Evolutionary conservation across 2,329 filamentous ascomycete species (phyloP).

Genomic region (Amauroascus niger): DNA sequence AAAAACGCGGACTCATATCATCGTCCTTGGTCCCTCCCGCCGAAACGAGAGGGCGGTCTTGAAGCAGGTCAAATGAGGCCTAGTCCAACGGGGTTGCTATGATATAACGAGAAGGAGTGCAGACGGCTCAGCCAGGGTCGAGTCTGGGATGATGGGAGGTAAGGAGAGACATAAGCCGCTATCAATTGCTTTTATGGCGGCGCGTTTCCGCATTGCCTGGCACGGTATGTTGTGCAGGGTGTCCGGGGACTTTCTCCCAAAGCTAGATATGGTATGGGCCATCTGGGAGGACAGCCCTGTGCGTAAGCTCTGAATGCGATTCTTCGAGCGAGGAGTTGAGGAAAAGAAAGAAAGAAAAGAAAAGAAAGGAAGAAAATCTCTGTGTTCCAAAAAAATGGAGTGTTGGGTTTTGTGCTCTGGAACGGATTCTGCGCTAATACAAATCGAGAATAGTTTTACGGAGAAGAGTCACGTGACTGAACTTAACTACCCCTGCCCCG

Average conservation of each 20-base stretch:
- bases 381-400: not conserved
- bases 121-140: conserved; percentile 48
- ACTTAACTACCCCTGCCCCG: no score
- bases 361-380: conserved; percentile 13
- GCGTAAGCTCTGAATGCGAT: conserved; percentile 99
- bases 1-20: conserved; percentile 14
- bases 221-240: conserved; percentile 43
- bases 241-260: conserved; percentile 99
- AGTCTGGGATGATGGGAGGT: conserved; percentile 36
- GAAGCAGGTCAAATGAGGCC: not conserved
- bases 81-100: conserved; percentile 21
- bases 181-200: conserved; percentile 94
- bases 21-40: conserved; percentile 11
- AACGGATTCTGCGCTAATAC: not conserved
- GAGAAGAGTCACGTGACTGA: no score
- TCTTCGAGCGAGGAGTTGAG: conserved; percentile 91
- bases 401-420: not conserved
- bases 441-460: not conserved
- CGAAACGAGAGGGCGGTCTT: conserved; percentile 9
- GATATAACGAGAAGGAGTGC: conserved; percentile 23
- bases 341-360: conserved; percentile 23
- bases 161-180: conserved; percentile 69
- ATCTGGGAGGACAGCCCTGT: conserved; percentile 44
- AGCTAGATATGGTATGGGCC: conserved; percentile 46
- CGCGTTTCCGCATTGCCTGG: conserved; percentile 82